Conservation (phyloP, 2,329 filamentous ascomycete species). For the Trichoderma cornu-damae region DNA sequence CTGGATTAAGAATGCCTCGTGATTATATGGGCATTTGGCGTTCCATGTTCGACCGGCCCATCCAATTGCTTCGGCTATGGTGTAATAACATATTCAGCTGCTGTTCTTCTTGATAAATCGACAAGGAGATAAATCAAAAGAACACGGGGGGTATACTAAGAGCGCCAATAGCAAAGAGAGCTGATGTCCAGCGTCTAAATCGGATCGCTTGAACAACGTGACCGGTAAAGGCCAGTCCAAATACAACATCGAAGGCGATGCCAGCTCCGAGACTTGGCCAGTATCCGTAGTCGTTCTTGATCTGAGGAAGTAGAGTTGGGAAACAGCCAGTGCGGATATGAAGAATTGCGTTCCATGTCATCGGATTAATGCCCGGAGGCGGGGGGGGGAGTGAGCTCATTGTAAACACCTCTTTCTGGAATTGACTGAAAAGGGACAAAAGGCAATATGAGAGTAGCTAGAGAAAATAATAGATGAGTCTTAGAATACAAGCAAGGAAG, state of each 20-base stretch:
- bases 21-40: constrained; percentile 44
- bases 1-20: constrained; percentile 45
- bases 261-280: not conserved
- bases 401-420: too few relatives aligned
- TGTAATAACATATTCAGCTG: not conserved
- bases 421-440: not conserved
- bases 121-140: not conserved
- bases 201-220: not conserved
- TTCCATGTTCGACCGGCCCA: constrained; percentile 47
- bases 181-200: not conserved
- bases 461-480: not conserved
- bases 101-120: too few relatives aligned
- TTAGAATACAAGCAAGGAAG: not conserved
- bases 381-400: not conserved
- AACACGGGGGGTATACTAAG: not conserved
- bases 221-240: not conserved
- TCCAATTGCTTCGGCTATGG: constrained; percentile 38
- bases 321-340: not conserved
- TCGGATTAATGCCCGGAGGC: not conserved
- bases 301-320: not conserved
- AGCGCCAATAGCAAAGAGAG: not conserved
- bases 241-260: not conserved
- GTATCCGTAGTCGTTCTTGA: not conserved
- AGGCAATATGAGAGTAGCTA: not conserved
- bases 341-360: not conserved